Evolutionary conservation across 352 stramenopile species (phyloP), one percentile per base, ranked within the genome.

Genomic region (Globisporangium camurandrum): DNA sequence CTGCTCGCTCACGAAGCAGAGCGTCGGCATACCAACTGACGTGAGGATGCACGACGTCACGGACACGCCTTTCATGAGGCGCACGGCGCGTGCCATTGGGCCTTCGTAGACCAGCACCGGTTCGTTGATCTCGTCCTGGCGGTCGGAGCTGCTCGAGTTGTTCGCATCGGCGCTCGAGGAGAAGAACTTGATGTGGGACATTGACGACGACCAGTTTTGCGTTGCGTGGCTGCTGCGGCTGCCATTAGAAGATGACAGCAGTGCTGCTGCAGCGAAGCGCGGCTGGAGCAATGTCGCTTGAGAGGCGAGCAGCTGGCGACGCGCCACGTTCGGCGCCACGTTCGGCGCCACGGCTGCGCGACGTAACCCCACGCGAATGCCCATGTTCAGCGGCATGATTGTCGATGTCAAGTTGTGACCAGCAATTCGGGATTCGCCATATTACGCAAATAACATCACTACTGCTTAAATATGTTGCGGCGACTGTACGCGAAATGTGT

Each of bases 31-130:
- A 12, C 82, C 82, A 26, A 89, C 58, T 9, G 71, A 80, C 54
- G 82, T 93, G 60, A 93, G 70, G 23, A 72, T 65, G 57, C 82
- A 93, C 23, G 79, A 91, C 10, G 79, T 93, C 20, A 93, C 56
- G 4, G 82, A 93, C 34, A 93, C 77, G n/a, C 73, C 77, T 62
- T 93, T 93, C 79, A 91, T 93, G 27, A 91, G 65, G 11, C 77
- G 80, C 42, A 93, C 82, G 19, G 77, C 75, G 43, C 77, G 77
- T 7, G 71, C 61, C 71, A 92, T 88, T 7, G 80, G 80, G 5
- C 64, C 80, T 47, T 74, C 55, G 50, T 92, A 92, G 48, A 89
- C 71, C 2, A 82, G 54, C 51, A 30, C 59, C 2, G 55, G 54
- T 14, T 66, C 19, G 1, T 44, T 33, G 11, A 61, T 28, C 37